Evolutionary conservation across 805 yeast genomes (phyloP).

Genomic region (Cyberlindnera euphorbiae): DNA sequence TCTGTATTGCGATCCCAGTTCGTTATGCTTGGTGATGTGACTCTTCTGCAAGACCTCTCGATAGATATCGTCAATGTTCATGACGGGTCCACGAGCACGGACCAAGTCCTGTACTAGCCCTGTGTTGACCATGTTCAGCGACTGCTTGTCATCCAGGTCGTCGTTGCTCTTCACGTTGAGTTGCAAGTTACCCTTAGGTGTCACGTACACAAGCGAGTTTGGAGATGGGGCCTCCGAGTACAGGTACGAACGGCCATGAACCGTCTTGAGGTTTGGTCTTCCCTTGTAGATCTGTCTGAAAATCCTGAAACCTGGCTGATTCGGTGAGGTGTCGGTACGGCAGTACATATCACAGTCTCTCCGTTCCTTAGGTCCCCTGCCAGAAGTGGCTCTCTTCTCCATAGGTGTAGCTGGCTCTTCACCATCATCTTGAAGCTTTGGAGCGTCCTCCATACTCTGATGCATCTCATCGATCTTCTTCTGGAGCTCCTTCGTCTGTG

Average conservation of each 20-base stretch:
- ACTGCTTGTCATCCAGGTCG: constrained; percentile 7
- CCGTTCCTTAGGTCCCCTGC: background rate
- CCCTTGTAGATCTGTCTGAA: constrained; percentile 32
- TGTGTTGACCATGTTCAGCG: constrained; percentile 13
- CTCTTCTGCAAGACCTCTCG: constrained; percentile 1
- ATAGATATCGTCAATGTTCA: constrained; percentile 3
- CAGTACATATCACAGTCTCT: constrained; percentile 12
- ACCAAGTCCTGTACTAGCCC: constrained; percentile 12
- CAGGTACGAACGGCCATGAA: constrained; percentile 36
- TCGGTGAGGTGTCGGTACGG: constrained; percentile 12
- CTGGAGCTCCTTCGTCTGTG: constrained; percentile 4
- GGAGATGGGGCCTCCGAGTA: constrained; percentile 30
- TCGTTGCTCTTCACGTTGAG: constrained; percentile 6
- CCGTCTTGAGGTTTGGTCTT: constrained; percentile 23
- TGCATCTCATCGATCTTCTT: constrained; percentile 5
- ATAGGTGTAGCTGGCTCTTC: no score
- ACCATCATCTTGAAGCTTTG: background rate
- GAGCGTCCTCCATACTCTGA: constrained; percentile 1
- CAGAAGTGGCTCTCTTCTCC: background rate
- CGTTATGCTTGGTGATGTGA: constrained; percentile 2
- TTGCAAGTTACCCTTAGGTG: constrained; percentile 11
- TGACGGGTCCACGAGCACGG: constrained; percentile 1
- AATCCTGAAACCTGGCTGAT: constrained; percentile 36
- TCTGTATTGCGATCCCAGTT: constrained; percentile 5
- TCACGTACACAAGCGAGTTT: constrained; percentile 13